Percentiles rank a stretch among this genome's conserved stretches.
Conservation (phyloP, 352 stramenopile species). For the Albugo candida region DNA sequence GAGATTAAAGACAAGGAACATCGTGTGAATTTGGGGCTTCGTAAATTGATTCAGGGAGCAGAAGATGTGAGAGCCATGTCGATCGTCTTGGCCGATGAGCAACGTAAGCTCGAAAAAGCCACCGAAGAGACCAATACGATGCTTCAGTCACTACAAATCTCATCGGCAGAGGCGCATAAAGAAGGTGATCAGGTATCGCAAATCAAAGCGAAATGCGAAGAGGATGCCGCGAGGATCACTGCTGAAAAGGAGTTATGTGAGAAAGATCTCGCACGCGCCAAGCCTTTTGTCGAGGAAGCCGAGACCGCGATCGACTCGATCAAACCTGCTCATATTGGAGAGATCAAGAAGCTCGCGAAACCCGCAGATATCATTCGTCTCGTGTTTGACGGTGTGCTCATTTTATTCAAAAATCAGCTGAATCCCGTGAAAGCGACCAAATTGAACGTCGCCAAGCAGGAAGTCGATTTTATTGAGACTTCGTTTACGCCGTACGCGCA, state of each 20-base stretch:
- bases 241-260: constrained; percentile 92
- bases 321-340: constrained; percentile 93
- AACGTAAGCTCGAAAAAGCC: constrained; percentile 92
- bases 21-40: constrained; percentile 90
- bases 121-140: constrained; percentile 96
- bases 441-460: constrained; percentile 91
- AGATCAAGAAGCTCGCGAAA: constrained; percentile 97
- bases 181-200: constrained; percentile 91
- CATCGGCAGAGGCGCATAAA: constrained; percentile 90
- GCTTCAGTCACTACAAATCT: constrained; percentile 91
- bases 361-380: constrained; percentile 97
- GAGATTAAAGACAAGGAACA: constrained; percentile 94
- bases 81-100: constrained; percentile 88
- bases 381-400: constrained; percentile 95
- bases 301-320: constrained; percentile 96
- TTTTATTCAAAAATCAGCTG: constrained; percentile 90
- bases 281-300: constrained; percentile 94
- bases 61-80: constrained; percentile 96
- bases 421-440: constrained; percentile 84
- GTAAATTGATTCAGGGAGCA: constrained; percentile 95
- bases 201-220: constrained; percentile 95
- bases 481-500: constrained; percentile 91
- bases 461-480: constrained; percentile 93
- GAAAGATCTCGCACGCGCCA: constrained; percentile 92
- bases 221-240: constrained; percentile 88